These are phyloP conservation scores for Paulownia fortunei DNA, from an alignment of 257 asterid species.

Conservation along the genomic window DNA sequence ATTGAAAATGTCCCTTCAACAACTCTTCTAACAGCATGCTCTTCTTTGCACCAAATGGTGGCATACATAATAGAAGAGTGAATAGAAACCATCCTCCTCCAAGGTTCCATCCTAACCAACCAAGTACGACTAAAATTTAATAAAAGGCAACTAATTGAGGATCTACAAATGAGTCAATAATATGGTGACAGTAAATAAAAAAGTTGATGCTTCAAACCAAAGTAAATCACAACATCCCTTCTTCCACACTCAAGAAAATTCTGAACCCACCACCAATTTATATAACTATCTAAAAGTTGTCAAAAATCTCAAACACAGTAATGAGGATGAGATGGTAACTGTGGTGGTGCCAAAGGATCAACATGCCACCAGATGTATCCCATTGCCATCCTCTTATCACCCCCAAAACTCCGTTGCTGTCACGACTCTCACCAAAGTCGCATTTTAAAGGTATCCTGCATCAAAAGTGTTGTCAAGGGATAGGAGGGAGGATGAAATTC, in stretches of 20 bases:
- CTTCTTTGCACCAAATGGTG: constrained; percentile 32
- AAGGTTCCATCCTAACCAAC: too few species aligned
- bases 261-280: constrained; percentile 33
- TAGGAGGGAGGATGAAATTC: constrained; percentile 47
- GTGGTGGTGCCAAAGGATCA: constrained; percentile 36
- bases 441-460: constrained; percentile 26
- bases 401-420: constrained; percentile 45
- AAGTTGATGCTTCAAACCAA: constrained; percentile 52
- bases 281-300: background rate
- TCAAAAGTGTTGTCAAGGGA: background rate
- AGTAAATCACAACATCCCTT: constrained; percentile 54
- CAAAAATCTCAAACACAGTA: constrained; percentile 4
- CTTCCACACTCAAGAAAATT: constrained; percentile 52
- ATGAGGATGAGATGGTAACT: constrained; percentile 32
- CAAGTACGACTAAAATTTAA: background rate
- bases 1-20: constrained; percentile 43
- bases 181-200: constrained; percentile 18
- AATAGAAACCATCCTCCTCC: background rate
- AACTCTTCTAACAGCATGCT: constrained; percentile 27
- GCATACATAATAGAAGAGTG: background rate
- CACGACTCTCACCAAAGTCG: constrained; percentile 39
- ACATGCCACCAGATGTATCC: constrained; percentile 63
- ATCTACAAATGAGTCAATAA: constrained; percentile 13
- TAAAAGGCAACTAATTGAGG: constrained; percentile 2
- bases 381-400: constrained; percentile 38